Evolutionary conservation across 306 rosid species (phyloP).

Genomic region (Glycine latifolia): DNA sequence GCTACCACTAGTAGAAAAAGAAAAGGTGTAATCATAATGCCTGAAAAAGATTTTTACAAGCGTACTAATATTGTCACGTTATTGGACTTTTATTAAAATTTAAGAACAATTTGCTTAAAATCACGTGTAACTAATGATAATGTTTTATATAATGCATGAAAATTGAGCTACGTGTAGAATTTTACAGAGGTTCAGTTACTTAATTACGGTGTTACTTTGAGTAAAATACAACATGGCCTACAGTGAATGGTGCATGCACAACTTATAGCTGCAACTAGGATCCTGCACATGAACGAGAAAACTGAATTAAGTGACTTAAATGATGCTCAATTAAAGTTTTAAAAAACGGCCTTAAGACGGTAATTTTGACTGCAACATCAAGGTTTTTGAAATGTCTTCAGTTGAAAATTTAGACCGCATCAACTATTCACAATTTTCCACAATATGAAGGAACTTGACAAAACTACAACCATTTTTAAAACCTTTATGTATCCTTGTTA

Average conservation of each 20-base stretch:
- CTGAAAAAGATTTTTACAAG: neutral
- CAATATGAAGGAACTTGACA: no score
- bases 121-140: neutral
- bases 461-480: no score
- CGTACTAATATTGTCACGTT: neutral
- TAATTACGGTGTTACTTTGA: neutral
- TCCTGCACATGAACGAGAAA: neutral
- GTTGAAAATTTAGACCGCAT: no score
- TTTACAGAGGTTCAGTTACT: neutral
- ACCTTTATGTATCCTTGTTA: no score
- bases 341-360: no score
- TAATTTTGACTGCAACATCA: no score
- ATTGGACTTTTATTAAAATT: neutral
- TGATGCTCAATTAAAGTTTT: neutral
- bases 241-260: neutral
- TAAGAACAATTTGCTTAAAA: neutral
- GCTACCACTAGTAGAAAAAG: constrained; percentile 11
- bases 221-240: neutral
- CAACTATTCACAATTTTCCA: no score
- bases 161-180: neutral
- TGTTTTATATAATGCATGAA: neutral
- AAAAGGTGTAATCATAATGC: neutral
- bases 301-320: neutral
- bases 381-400: no score
- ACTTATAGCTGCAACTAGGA: neutral